phyloP scores from a whole-genome alignment of 306 rosid genomes.

The Cicer cuneatum region DNA sequence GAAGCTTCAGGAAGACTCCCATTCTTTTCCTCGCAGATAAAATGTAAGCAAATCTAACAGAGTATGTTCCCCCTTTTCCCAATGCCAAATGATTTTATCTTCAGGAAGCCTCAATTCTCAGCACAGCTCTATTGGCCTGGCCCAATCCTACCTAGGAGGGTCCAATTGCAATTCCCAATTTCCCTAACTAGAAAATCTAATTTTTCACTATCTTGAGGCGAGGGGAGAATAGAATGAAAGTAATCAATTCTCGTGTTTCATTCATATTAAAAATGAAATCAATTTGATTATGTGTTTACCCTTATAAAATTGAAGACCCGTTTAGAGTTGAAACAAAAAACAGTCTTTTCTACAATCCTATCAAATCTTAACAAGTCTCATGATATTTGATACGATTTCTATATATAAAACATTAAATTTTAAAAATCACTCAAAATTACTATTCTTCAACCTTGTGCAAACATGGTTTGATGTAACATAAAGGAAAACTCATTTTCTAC shows the following conservation, averaged over 20 bases:
- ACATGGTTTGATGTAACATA: not conserved
- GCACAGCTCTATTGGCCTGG: not conserved
- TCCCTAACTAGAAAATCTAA: conserved; percentile 5
- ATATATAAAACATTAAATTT: not conserved
- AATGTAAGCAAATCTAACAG: not conserved
- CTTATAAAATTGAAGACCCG: conserved; percentile 1
- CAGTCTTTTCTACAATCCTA: conserved; percentile 7
- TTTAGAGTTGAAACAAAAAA: conserved; percentile 15
- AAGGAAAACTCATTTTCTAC: not conserved
- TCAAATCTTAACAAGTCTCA: not conserved
- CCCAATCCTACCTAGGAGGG: conserved; percentile 21
- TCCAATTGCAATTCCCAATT: conserved; percentile 8
- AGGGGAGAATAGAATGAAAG: not conserved
- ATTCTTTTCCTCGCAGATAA: not conserved
- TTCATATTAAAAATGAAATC: conserved; percentile 18
- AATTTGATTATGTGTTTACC: not conserved
- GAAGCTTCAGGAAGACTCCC: not conserved
- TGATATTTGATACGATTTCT: not conserved
- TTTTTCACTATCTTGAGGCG: not conserved
- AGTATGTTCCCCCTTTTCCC: not conserved
- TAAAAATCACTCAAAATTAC: not conserved
- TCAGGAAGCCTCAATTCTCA: not conserved
- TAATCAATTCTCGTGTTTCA: not conserved
- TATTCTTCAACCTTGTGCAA: not conserved
- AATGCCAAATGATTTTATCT: not conserved